These are phyloP conservation scores for Phlegmacium glaucopus DNA, from an alignment of 768 basidiomycete genomes.

Conservation along the genomic window DNA sequence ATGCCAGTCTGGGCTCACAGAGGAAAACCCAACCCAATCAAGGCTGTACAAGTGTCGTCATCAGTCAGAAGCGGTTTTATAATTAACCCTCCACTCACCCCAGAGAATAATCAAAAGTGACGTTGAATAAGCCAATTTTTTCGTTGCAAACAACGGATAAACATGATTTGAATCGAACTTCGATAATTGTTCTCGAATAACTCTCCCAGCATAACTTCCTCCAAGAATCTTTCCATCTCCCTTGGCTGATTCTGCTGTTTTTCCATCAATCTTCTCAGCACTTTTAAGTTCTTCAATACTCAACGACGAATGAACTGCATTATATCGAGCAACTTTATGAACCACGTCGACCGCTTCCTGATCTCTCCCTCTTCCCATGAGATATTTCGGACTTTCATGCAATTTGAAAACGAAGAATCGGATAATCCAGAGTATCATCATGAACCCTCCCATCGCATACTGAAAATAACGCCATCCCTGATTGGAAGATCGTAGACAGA, in stretches of 20 bases:
- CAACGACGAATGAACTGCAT: conserved; percentile 46
- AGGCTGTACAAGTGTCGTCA: conserved; percentile 32
- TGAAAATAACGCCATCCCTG: conserved; percentile 78
- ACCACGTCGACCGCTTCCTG: conserved; percentile 60
- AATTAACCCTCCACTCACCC: conserved; percentile 24
- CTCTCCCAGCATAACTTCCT: too few relatives aligned
- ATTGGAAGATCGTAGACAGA: conserved; percentile 50
- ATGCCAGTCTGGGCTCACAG: conserved; percentile 47
- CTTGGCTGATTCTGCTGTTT: conserved; percentile 1
- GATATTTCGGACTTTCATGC: conserved; percentile 72
- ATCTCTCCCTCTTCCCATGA: conserved; percentile 68
- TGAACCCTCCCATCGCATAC: conserved; percentile 67
- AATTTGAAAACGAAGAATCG: conserved; percentile 58
- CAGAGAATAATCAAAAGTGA: conserved; percentile 54
- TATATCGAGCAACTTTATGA: conserved; percentile 58
- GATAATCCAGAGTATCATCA: conserved; percentile 54
- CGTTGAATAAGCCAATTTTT: conserved; percentile 64
- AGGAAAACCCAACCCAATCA: conserved; percentile 65
- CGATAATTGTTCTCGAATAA: conserved; percentile 19
- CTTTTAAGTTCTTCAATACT: conserved; percentile 46
- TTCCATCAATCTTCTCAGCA: neutral
- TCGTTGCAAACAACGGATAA: conserved; percentile 58
- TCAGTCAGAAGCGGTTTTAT: neutral
- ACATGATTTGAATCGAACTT: conserved; percentile 39
- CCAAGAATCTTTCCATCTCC: conserved; percentile 23